These are phyloP conservation scores for Tolypocladium endophyticum DNA, from an alignment of 2,329 filamentous ascomycete genomes.

Conservation along the genomic window DNA sequence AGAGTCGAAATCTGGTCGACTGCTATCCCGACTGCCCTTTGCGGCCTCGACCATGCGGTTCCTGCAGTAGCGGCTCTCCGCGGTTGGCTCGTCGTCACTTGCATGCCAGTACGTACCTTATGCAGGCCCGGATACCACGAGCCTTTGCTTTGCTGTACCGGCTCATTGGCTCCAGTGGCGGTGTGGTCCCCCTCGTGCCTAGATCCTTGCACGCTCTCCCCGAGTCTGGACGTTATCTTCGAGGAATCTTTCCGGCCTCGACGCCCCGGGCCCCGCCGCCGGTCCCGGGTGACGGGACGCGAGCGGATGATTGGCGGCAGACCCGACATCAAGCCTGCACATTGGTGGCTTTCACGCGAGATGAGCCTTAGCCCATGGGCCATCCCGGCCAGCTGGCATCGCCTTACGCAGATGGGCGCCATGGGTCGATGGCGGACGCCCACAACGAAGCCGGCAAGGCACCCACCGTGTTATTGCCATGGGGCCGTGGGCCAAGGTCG, in stretches of 20 bases:
- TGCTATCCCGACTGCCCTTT: background rate
- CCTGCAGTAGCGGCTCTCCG: constrained; percentile 10
- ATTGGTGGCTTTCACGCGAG: background rate
- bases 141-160: background rate
- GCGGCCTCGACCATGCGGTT: constrained; percentile 2
- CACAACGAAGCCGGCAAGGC: background rate
- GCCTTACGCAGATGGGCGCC: background rate
- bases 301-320: background rate
- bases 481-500: background rate
- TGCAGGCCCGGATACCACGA: background rate
- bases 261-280: background rate
- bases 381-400: background rate
- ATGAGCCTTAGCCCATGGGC: background rate
- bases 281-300: background rate
- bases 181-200: background rate
- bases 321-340: background rate
- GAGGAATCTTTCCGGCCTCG: background rate
- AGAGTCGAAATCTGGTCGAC: background rate
- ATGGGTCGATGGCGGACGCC: background rate
- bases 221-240: background rate
- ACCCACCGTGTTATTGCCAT: background rate
- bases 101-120: background rate
- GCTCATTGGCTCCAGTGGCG: background rate
- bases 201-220: background rate
- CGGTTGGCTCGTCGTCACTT: background rate